These are phyloP conservation scores for Phytophthora kernoviae DNA, from an alignment of 352 stramenopile species.

Conservation along the genomic window DNA sequence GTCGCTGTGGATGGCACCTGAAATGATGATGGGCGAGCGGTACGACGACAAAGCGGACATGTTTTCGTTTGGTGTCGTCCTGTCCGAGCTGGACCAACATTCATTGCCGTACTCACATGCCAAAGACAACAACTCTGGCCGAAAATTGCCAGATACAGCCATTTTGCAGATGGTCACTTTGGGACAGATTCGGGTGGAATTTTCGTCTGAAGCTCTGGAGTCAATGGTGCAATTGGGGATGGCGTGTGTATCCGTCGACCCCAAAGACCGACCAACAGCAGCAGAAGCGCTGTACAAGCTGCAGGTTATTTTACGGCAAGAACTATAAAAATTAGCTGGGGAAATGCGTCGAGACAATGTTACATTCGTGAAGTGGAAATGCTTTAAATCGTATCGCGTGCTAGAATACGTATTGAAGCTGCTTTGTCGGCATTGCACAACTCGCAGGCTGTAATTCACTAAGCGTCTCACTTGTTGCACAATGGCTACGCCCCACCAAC, in stretches of 20 bases:
- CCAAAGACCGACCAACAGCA: constrained; percentile 28
- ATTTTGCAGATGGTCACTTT: constrained; percentile 28
- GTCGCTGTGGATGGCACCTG: constrained; percentile 35
- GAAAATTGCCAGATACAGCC: constrained; percentile 8
- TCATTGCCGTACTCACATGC: constrained; percentile 29
- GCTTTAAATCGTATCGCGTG: too few species aligned
- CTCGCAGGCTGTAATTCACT: too few species aligned
- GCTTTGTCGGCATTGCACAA: too few species aligned
- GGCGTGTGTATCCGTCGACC: constrained; percentile 23
- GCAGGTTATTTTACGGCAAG: constrained; percentile 14
- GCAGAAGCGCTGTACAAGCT: constrained; percentile 19
- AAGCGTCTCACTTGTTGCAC: too few species aligned
- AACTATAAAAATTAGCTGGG: neutral
- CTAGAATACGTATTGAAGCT: too few species aligned
- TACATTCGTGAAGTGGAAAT: too few species aligned
- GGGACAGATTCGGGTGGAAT: constrained; percentile 28
- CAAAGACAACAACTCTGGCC: constrained; percentile 12
- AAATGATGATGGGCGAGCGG: constrained; percentile 23
- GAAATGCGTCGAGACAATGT: too few species aligned
- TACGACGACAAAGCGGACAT: constrained; percentile 22
- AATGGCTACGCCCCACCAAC: too few species aligned
- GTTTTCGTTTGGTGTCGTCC: constrained; percentile 17
- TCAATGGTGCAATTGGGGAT: constrained; percentile 20
- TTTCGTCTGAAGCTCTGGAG: constrained; percentile 21
- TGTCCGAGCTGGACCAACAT: constrained; percentile 34